Evolutionary conservation across 441 rosid genomes (phyloP), one percentile per base, ranked within the genome.

Genomic region (Rhodomyrtus psidioides): DNA sequence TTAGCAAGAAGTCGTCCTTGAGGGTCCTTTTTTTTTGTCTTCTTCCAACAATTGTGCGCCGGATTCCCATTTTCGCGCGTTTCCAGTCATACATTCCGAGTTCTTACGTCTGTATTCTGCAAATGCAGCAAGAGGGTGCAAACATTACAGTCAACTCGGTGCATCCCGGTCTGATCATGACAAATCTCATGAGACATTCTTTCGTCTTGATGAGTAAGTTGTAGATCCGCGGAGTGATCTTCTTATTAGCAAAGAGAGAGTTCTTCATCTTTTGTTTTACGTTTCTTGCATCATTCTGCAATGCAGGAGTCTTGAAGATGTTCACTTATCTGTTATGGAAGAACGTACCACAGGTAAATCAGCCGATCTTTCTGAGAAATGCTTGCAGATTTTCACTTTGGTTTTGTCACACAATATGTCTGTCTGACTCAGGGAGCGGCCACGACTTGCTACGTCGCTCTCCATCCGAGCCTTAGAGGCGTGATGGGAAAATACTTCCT

Each of bases 81-180:
- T 70, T 21, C 79, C 79, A 34, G 79, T 70, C 79, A 24, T 21
- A 21, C n/a, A 27, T 54, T 82, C 84, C n/a, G n/a, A 70, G 79
- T 70, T 70, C 51, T 70, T 5, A 70, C n/a, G n/a, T 39, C 42
- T 39, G 49, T 70, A 6, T 10, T 39, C 51, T 46, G 5, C 79
- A 39, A 70, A 39, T 39, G 57, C 92, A 97, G 98, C 97, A 90
- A 85, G 98, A 93, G 82, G 97, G 98, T 30, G 95, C 87, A 26
- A 94, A 95, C 84, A 92, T 97, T 83, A 94, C 98, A 9, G 93
- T 92, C 3, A 97, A 96, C 84, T 95, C 98, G 19, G 94, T 95
- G 49, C 99, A 97, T 83, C 99, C 99, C 23, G 99, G 99, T 10
- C 84, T 97, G 56, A 93, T 96, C 83, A 93, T 94, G 94, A 97